phyloP scores from a whole-genome alignment of 1,139 yeast species.

The Lodderomyces oxycetoniae region DNA sequence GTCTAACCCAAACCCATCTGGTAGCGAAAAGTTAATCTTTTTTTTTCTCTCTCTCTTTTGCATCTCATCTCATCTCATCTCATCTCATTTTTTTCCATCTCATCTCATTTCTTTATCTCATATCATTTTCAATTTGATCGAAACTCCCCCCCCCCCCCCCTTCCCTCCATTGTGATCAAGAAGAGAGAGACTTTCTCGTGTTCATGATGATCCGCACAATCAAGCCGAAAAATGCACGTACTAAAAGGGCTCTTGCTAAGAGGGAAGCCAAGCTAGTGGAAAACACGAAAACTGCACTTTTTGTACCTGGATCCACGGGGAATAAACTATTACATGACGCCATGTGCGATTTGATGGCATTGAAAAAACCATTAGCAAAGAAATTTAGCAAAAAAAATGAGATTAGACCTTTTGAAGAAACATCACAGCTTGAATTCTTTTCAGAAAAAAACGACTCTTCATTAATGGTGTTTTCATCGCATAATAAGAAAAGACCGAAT shows the following conservation, averaged over 20 bases:
- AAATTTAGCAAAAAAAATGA: slow-evolving; percentile 86
- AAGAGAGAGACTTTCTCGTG: too few species aligned
- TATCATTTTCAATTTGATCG: not conserved
- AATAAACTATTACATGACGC: slow-evolving; percentile 81
- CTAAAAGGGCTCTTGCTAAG: slow-evolving; percentile 89
- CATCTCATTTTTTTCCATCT: not conserved
- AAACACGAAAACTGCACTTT: slow-evolving; percentile 83
- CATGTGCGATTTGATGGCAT: slow-evolving; percentile 81
- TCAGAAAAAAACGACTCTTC: slow-evolving; percentile 93
- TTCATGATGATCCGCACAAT: slow-evolving; percentile 65
- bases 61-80: not conserved
- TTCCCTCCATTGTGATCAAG: not conserved
- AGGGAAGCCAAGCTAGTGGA: slow-evolving; percentile 86
- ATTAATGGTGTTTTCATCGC: slow-evolving; percentile 72
- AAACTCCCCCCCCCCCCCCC: not conserved
- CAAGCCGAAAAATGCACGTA: slow-evolving; percentile 88
- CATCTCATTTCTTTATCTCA: not conserved
- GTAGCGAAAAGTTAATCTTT: not conserved
- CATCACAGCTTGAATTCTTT: slow-evolving; percentile 81
- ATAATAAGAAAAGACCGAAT: slow-evolving; percentile 90
- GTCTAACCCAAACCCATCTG: too few species aligned
- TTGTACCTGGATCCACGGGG: slow-evolving; percentile 84
- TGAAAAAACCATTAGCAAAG: slow-evolving; percentile 88
- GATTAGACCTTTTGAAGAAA: slow-evolving; percentile 89
- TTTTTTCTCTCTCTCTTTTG: not conserved